Evolutionary conservation across 306 rosid species (phyloP).

Genomic region (Arachis stenosperma): DNA sequence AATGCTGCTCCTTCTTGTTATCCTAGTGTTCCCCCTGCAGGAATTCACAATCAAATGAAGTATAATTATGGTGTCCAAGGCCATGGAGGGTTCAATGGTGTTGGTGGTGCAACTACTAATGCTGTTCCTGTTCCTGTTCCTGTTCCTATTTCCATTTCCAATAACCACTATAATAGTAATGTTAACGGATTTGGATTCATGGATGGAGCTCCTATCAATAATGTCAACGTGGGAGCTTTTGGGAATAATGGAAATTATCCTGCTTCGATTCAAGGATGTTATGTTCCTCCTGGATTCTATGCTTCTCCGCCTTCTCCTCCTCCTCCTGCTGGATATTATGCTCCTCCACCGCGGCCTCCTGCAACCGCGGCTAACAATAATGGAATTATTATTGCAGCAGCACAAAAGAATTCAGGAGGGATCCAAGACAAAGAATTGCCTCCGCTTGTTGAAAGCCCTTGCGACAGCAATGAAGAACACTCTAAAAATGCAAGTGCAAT

Average conservation of each 20-base stretch:
- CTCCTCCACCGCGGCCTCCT: too few species aligned
- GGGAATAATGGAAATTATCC: not conserved
- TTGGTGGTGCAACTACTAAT: not conserved
- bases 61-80: not conserved
- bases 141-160: not conserved
- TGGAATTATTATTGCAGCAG: too few species aligned
- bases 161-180: too few species aligned
- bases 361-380: too few species aligned
- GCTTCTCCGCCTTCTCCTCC: too few species aligned
- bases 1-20: not conserved
- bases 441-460: too few species aligned
- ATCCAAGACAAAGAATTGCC: too few species aligned
- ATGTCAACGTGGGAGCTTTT: not conserved
- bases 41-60: constrained; percentile 18
- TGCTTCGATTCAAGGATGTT: constrained; percentile 24
- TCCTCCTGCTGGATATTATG: too few species aligned
- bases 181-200: constrained; percentile 9
- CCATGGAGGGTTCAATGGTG: not conserved
- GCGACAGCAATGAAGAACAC: not conserved
- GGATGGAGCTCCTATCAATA: not conserved
- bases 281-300: not conserved
- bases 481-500: not conserved
- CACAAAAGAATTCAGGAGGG: too few species aligned
- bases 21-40: not conserved
- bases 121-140: not conserved